A percentile compares a stretch with the other conserved stretches of the same genome.
These are phyloP conservation scores for Linnemannia hyalina DNA, from an alignment of 192 early-diverging fungal species.

Conservation along the genomic window DNA sequence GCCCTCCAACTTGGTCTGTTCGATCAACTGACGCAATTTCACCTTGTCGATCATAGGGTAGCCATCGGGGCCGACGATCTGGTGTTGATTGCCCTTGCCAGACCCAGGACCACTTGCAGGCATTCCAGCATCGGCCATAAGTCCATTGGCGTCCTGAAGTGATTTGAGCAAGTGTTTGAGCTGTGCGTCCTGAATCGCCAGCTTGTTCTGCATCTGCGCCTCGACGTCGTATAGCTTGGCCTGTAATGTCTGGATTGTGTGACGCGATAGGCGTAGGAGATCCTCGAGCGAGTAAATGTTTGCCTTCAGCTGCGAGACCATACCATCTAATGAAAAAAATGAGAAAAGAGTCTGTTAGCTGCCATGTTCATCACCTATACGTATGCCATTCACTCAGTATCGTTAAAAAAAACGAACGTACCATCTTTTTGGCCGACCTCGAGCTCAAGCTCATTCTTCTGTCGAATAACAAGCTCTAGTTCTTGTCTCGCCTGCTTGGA, in stretches of 20 bases:
- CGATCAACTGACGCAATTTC: conserved; percentile 39
- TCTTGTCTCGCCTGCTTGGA: conserved; percentile 73
- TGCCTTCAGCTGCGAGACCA: conserved; percentile 76
- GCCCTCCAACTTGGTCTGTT: conserved; percentile 55
- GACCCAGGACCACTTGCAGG: conserved; percentile 13
- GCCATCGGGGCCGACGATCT: neutral
- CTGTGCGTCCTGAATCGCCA: conserved; percentile 76
- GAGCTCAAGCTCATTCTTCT: conserved; percentile 80
- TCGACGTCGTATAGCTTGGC: conserved; percentile 76
- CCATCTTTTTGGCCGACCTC: conserved; percentile 80
- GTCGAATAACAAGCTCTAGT: conserved; percentile 74
- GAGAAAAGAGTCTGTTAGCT: neutral
- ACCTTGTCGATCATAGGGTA: conserved; percentile 47
- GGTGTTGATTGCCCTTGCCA: conserved; percentile 1
- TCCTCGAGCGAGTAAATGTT: conserved; percentile 79
- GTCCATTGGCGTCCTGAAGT: conserved; percentile 66
- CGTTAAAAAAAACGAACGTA: conserved; percentile 3
- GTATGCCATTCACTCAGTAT: too few relatives aligned
- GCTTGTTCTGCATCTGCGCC: conserved; percentile 75
- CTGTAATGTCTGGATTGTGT: conserved; percentile 82
- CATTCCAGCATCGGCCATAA: conserved; percentile 62
- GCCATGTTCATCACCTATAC: neutral
- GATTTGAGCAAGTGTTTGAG: conserved; percentile 74
- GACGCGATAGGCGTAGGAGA: conserved; percentile 80
- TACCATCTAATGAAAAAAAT: conserved; percentile 54